Conservation (phyloP, 345 rosid genomes). For the Salix brachista region DNA sequence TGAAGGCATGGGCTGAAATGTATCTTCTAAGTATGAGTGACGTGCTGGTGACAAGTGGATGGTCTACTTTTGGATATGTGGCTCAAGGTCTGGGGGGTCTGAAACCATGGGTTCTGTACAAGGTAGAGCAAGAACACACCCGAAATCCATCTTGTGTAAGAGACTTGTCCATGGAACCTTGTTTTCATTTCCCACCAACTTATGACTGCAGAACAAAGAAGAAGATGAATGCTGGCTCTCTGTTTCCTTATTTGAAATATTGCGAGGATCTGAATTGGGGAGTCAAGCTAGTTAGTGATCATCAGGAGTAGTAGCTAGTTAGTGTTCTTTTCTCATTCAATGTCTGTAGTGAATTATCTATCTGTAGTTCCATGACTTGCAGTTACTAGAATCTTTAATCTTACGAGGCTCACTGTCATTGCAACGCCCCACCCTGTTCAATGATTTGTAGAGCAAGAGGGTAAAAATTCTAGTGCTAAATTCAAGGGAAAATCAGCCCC, state of each 20-base stretch:
- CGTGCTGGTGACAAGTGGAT: slow-evolving; percentile 20
- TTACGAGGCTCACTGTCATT: too few species aligned
- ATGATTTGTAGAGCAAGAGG: too few species aligned
- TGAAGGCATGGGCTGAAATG: slow-evolving; percentile 28
- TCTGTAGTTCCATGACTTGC: too few species aligned
- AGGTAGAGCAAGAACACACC: neutral
- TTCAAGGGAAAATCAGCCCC: too few species aligned
- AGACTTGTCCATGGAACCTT: slow-evolving; percentile 24
- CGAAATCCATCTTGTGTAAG: slow-evolving; percentile 16
- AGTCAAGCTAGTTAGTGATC: slow-evolving; percentile 2
- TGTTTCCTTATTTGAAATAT: neutral
- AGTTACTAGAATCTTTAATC: too few species aligned
- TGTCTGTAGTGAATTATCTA: too few species aligned
- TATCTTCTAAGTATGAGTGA: slow-evolving; percentile 26
- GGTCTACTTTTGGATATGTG: slow-evolving; percentile 29
- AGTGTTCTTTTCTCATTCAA: too few species aligned
- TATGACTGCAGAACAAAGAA: neutral
- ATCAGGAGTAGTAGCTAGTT: neutral
- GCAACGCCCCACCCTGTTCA: too few species aligned
- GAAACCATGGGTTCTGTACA: slow-evolving; percentile 14
- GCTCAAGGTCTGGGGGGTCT: slow-evolving; percentile 20
- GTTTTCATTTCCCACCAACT: slow-evolving; percentile 15
- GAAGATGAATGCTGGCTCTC: neutral
- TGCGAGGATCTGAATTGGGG: slow-evolving; percentile 9
- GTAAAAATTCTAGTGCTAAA: too few species aligned